Base-by-base conservation (phyloP, 106 monocot species). In the Allium sativum region DNA sequence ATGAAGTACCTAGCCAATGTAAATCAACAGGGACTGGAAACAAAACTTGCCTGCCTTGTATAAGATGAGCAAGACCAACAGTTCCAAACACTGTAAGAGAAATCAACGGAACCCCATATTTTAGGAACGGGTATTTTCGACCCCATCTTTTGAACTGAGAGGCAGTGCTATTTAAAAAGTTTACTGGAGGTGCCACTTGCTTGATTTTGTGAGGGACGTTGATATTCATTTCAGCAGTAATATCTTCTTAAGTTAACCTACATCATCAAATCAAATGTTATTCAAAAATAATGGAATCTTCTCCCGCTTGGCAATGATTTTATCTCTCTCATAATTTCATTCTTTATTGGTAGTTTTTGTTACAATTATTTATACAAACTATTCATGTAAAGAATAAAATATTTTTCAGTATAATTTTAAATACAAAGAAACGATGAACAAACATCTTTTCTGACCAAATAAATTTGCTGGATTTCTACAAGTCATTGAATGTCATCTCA, bases 121-220 rank as follows among this genome's bases (percentile, higher is more conserved):
- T 76, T 47, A 94, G 45, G 60, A 94, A 89, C 8, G 93, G 89
- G 54, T 78, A 77, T 55, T 77, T 89, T 60, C 83, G 77, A 12
- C 93, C 83, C 89, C 89, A 94, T 55, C 89, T 69, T 58, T 76
- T 94, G 65, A 89, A 94, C 73, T 83, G 48, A 6, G 83, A 81
- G 21, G 93, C 65, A 46, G 75, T 65, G 44, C 7, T 50, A 18
- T 67, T 19, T 48, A 74, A 48, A 65, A 83, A 54, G 44, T 74
- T 77, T 59, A 40, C 48, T 4, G 59, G 22, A 64, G 68, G 48
- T 42, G 47, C 62, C 52, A 21, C 42, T 55, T 67, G 22, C 74
- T 72, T 65, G 44, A 50, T 55, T 48, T 74, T 65, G 7, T 46
- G 59, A 57, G 68, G 40, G 18, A 40, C n/a, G 16, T 54, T 55